Conservation (phyloP, 805 yeast species). For the Cyberlindnera mississippiensis region DNA sequence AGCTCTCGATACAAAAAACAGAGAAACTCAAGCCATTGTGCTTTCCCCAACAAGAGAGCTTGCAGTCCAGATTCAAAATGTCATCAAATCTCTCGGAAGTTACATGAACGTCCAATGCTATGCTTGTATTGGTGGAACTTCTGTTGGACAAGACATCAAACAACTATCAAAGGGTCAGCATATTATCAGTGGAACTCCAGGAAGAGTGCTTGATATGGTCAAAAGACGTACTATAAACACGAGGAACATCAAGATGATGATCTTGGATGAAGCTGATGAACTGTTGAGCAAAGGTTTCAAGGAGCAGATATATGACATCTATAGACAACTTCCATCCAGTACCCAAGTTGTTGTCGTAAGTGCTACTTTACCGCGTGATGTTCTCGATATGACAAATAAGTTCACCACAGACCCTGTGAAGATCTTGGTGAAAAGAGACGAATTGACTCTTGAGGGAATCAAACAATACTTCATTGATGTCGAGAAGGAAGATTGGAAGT, state of each 20-base stretch:
- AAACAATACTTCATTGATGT: conserved; percentile 89
- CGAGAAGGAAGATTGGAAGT: conserved; percentile 90
- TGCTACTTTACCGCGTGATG: conserved; percentile 92
- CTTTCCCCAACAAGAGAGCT: conserved; percentile 95
- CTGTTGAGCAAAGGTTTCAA: conserved; percentile 89
- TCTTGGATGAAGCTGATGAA: conserved; percentile 97
- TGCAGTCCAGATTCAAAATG: conserved; percentile 89
- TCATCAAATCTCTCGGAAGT: conserved; percentile 80
- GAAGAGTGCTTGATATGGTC: conserved; percentile 88
- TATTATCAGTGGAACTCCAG: conserved; percentile 96
- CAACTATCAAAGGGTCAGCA: conserved; percentile 77
- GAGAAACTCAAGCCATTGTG: conserved; percentile 84
- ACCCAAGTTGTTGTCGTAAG: conserved; percentile 92
- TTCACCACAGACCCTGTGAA: conserved; percentile 93
- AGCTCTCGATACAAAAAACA: conserved; percentile 67
- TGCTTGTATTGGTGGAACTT: conserved; percentile 93
- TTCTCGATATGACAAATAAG: conserved; percentile 84
- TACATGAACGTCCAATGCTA: conserved; percentile 82
- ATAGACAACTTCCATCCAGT: conserved; percentile 74
- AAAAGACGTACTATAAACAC: conserved; percentile 74
- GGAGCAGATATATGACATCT: conserved; percentile 91
- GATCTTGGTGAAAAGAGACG: conserved; percentile 91
- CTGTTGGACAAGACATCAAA: conserved; percentile 75
- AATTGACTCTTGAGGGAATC: conserved; percentile 90
- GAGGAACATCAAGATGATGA: conserved; percentile 77